Percentiles rank a stretch among this genome's conserved stretches.
Conservation (phyloP, 257 asterid species). For the Apocynum venetum region DNA sequence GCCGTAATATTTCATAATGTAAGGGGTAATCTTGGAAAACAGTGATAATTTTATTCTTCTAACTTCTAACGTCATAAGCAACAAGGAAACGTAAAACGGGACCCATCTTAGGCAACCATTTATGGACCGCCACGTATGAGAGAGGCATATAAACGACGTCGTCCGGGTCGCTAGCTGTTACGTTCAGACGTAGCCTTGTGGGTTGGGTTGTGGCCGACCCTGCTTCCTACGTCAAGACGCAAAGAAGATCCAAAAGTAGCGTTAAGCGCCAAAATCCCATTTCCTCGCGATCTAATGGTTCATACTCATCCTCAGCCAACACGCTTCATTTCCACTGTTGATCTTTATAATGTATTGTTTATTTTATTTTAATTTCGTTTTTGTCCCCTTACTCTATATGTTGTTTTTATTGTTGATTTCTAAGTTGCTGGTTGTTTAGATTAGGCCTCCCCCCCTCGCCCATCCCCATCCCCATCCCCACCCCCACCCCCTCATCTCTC, state of each 20-base stretch:
- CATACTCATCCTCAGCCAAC: slow-evolving; percentile 36
- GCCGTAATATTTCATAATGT: background rate
- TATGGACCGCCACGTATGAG: slow-evolving; percentile 21
- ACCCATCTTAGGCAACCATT: slow-evolving; percentile 20
- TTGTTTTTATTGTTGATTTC: slow-evolving; percentile 54
- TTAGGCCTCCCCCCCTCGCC: slow-evolving; percentile 36
- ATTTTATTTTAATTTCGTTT: slow-evolving; percentile 26
- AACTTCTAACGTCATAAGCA: slow-evolving; percentile 33
- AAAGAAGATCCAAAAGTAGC: slow-evolving; percentile 63
- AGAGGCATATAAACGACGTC: slow-evolving; percentile 26
- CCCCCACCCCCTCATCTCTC: slow-evolving; percentile 22
- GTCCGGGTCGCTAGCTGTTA: slow-evolving; percentile 24
- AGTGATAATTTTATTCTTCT: background rate
- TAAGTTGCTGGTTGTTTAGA: slow-evolving; percentile 86
- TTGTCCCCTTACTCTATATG: slow-evolving; percentile 25
- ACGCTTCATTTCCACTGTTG: slow-evolving; percentile 31
- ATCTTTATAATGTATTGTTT: background rate
- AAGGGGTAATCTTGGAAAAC: background rate
- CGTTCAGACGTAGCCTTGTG: slow-evolving; percentile 38
- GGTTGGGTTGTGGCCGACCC: slow-evolving; percentile 43
- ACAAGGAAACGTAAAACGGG: slow-evolving; percentile 33
- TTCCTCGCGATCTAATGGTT: slow-evolving; percentile 42
- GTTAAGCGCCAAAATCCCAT: slow-evolving; percentile 62
- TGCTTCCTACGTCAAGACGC: slow-evolving; percentile 64
- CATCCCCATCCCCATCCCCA: slow-evolving; percentile 20